Evolutionary conservation across 441 rosid species (phyloP).

Genomic region (Isatis lusitanica): DNA sequence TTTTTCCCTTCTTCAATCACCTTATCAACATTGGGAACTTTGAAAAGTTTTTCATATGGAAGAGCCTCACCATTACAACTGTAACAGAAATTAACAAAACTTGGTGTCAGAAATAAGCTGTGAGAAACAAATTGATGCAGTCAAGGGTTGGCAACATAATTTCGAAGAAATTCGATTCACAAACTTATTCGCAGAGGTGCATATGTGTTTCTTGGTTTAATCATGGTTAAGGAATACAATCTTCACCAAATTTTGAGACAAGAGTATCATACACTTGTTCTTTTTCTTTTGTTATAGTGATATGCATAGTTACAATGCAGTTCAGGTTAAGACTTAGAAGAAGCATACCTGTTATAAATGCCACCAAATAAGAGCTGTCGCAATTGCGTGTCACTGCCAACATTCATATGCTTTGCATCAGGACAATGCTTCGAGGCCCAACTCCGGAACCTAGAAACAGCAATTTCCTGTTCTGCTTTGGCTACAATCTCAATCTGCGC

Average conservation of each 20-base stretch:
- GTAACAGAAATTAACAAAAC: conserved; percentile 36
- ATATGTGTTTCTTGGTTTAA: not conserved
- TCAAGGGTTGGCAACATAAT: not conserved
- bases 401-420: conserved; percentile 88
- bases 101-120: conserved; percentile 8
- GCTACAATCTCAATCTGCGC: conserved; percentile 87
- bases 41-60: conserved; percentile 54
- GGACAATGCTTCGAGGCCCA: conserved; percentile 89
- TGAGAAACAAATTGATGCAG: not conserved
- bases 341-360: conserved; percentile 57
- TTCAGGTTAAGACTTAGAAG: not conserved
- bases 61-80: conserved; percentile 57
- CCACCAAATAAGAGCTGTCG: conserved; percentile 89
- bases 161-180: not conserved
- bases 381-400: conserved; percentile 89
- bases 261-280: not conserved
- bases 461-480: conserved; percentile 75
- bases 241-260: conserved; percentile 1
- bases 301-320: not conserved
- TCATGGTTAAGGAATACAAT: not conserved
- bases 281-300: not conserved
- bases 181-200: conserved; percentile 5
- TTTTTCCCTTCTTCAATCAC: conserved; percentile 92
- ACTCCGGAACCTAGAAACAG: conserved; percentile 69
- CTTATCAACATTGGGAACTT: conserved; percentile 72